A percentile compares a stretch with the other conserved stretches of the same genome.
Evolutionary conservation across 257 asterid genomes (phyloP).

Genomic region (Forsythia viridissima): DNA sequence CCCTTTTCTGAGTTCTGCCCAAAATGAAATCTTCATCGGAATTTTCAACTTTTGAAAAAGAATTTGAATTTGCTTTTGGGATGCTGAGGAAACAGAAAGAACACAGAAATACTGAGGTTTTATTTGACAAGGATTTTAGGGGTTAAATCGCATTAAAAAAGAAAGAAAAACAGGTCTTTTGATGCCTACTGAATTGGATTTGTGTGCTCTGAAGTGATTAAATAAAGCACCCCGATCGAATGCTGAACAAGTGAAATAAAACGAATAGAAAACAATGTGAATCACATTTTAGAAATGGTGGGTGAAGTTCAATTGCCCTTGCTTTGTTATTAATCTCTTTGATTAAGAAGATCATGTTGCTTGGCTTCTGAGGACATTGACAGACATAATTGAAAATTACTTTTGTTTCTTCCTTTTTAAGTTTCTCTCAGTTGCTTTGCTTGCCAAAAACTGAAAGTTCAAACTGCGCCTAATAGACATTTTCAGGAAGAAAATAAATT

Average conservation of each 20-base stretch:
- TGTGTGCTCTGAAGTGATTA: slow-evolving; percentile 2
- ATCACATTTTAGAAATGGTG: neutral
- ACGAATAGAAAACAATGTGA: neutral
- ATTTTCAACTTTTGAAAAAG: neutral
- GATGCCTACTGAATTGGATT: slow-evolving; percentile 1
- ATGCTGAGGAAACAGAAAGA: neutral
- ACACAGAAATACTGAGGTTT: neutral
- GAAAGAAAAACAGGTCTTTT: neutral
- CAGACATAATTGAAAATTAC: neutral
- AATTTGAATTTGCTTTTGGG: neutral
- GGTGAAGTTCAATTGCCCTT: neutral
- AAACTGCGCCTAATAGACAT: neutral
- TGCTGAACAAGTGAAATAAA: neutral
- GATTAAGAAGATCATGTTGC: neutral
- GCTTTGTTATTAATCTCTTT: neutral
- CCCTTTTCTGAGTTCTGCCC: neutral
- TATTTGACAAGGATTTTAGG: neutral
- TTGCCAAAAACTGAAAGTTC: slow-evolving; percentile 5
- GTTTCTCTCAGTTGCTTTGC: neutral
- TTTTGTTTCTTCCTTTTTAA: neutral
- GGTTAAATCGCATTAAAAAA: neutral
- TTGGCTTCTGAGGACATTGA: neutral
- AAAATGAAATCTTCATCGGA: neutral
- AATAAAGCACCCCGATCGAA: neutral
- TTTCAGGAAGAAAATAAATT: slow-evolving; percentile 1